Conservation (phyloP, 2,329 filamentous ascomycete species). For the Ceratocystis colombiana region DNA sequence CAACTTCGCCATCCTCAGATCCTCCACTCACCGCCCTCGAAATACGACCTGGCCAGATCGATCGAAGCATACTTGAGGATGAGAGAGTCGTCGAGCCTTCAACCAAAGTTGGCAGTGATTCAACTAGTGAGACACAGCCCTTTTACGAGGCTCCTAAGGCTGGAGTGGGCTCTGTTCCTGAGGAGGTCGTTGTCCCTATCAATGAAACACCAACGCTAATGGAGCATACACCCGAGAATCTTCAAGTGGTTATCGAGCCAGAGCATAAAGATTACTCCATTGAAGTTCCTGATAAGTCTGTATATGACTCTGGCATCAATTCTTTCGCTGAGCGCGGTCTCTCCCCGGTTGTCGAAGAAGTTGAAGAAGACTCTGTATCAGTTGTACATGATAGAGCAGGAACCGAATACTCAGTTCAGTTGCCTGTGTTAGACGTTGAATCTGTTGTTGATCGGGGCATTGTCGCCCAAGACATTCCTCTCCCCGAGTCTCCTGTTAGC, state of each 20-base stretch:
- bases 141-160: neutral
- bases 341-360: constrained; percentile 4
- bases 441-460: neutral
- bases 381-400: neutral
- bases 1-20: neutral
- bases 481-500: neutral
- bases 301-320: neutral
- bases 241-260: neutral
- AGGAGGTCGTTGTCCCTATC: neutral
- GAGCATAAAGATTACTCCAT: neutral
- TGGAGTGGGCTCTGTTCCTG: neutral
- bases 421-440: neutral
- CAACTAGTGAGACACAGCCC: neutral
- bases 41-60: neutral
- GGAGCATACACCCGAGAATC: neutral
- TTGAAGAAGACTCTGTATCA: constrained; percentile 3
- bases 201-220: neutral
- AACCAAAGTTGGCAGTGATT: neutral
- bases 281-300: neutral
- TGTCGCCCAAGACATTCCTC: neutral
- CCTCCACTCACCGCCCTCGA: neutral
- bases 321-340: neutral
- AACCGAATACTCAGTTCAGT: neutral
- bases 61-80: neutral
- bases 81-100: neutral